Conservation (phyloP, 371 early-diverging fungal genomes). For the Dipsacomyces acuminosporus region DNA sequence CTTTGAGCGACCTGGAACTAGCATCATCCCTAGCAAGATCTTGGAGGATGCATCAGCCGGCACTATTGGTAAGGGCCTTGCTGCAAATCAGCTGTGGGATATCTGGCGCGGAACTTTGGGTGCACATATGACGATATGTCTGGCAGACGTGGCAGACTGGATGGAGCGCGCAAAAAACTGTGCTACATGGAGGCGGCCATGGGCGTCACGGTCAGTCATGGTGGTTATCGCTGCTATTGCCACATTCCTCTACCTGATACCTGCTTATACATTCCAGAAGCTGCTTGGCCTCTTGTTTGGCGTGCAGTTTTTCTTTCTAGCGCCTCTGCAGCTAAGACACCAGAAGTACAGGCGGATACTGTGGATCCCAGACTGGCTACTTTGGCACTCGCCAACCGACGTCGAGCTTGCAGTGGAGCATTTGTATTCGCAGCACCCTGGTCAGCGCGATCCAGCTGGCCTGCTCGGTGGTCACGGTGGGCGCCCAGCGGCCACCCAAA, state of each 20-base stretch:
- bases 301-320: slow-evolving; percentile 45
- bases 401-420: slow-evolving; percentile 42
- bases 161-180: slow-evolving; percentile 48
- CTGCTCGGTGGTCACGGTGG: neutral
- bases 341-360: slow-evolving; percentile 42
- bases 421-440: slow-evolving; percentile 21
- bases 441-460: neutral
- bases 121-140: slow-evolving; percentile 30
- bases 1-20: slow-evolving; percentile 47
- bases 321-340: slow-evolving; percentile 44
- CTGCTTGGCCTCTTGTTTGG: slow-evolving; percentile 36
- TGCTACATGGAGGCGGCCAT: slow-evolving; percentile 47
- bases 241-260: slow-evolving; percentile 23
- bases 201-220: slow-evolving; percentile 39
- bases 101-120: slow-evolving; percentile 45
- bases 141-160: slow-evolving; percentile 47
- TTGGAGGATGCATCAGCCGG: slow-evolving; percentile 42
- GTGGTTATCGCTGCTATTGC: slow-evolving; percentile 21
- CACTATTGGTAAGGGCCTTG: slow-evolving; percentile 39
- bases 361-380: slow-evolving; percentile 42
- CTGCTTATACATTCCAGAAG: slow-evolving; percentile 24
- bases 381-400: slow-evolving; percentile 48
- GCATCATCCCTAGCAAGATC: slow-evolving; percentile 42
- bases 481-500: neutral
- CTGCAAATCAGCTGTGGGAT: slow-evolving; percentile 44